Evolutionary conservation across 495 filamentous ascomycete species (phyloP).

Genomic region (Hypoxylon subgilvum): DNA sequence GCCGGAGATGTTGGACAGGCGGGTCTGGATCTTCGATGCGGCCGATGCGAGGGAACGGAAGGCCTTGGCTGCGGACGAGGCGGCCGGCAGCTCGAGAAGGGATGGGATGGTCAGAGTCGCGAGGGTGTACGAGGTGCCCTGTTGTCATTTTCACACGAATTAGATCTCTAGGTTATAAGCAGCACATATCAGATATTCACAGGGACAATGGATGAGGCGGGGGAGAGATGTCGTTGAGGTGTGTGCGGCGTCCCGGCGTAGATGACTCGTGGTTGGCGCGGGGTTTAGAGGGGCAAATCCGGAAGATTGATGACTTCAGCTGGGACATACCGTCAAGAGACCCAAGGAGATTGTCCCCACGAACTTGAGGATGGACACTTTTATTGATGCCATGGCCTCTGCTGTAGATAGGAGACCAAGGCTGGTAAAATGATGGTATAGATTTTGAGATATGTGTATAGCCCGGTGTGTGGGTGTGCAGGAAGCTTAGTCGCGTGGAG

Average conservation of each 20-base stretch:
- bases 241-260: background rate
- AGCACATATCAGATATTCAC: background rate
- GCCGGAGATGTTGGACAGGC: constrained; percentile 65
- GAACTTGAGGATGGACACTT: constrained; percentile 81
- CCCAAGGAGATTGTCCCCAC: constrained; percentile 87
- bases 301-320: constrained; percentile 13
- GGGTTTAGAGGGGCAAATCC: constrained; percentile 34
- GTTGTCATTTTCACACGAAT: constrained; percentile 4
- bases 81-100: constrained; percentile 76
- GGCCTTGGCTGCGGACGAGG: constrained; percentile 67
- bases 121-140: constrained; percentile 87
- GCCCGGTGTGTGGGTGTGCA: background rate
- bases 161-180: background rate
- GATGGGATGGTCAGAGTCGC: constrained; percentile 75
- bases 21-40: constrained; percentile 63
- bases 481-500: constrained; percentile 12
- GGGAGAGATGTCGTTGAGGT: constrained; percentile 1
- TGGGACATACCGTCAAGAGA: constrained; percentile 75
- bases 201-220: background rate
- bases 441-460: constrained; percentile 8
- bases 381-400: constrained; percentile 68
- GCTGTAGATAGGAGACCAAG: constrained; percentile 2
- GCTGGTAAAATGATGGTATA: constrained; percentile 1
- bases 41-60: constrained; percentile 66
- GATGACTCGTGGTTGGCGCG: constrained; percentile 18